Conservation (phyloP, 768 basidiomycete species). For the Amylocystis lapponica region DNA sequence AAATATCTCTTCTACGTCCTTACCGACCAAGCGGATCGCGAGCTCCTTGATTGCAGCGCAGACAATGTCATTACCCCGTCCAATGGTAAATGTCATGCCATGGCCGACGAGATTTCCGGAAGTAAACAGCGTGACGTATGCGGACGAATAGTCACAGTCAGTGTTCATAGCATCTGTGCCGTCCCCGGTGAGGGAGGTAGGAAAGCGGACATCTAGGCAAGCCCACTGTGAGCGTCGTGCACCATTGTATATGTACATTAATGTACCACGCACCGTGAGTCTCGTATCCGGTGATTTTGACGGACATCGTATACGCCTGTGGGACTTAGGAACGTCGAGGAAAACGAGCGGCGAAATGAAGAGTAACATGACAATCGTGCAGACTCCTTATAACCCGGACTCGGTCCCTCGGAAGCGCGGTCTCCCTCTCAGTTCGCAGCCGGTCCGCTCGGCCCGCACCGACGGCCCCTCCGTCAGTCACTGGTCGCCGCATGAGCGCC, state of each 20-base stretch:
- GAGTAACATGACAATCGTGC: too few relatives aligned
- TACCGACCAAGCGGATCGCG: slow-evolving; percentile 76
- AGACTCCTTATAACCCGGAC: too few relatives aligned
- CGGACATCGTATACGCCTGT: too few relatives aligned
- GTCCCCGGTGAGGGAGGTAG: slow-evolving; percentile 86
- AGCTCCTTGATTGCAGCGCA: slow-evolving; percentile 77
- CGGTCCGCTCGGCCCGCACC: too few relatives aligned
- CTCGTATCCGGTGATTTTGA: slow-evolving; percentile 50
- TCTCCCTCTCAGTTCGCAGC: too few relatives aligned
- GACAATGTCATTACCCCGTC: slow-evolving; percentile 93
- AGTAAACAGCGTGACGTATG: slow-evolving; percentile 81
- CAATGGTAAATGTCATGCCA: slow-evolving; percentile 94
- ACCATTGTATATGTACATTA: background rate
- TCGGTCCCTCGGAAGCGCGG: too few relatives aligned
- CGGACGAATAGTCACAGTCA: slow-evolving; percentile 93
- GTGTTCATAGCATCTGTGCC: slow-evolving; percentile 97
- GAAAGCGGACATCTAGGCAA: slow-evolving; percentile 78
- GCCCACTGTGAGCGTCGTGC: background rate
- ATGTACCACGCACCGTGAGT: slow-evolving; percentile 42
- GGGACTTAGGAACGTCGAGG: too few relatives aligned
- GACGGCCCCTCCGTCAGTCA: too few relatives aligned
- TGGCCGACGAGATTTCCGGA: slow-evolving; percentile 70
- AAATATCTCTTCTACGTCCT: slow-evolving; percentile 77
- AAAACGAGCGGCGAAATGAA: too few relatives aligned
- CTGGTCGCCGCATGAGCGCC: too few relatives aligned